Base-by-base conservation (phyloP, 805 yeast species). In the Yarrowia osloensis region DNA sequence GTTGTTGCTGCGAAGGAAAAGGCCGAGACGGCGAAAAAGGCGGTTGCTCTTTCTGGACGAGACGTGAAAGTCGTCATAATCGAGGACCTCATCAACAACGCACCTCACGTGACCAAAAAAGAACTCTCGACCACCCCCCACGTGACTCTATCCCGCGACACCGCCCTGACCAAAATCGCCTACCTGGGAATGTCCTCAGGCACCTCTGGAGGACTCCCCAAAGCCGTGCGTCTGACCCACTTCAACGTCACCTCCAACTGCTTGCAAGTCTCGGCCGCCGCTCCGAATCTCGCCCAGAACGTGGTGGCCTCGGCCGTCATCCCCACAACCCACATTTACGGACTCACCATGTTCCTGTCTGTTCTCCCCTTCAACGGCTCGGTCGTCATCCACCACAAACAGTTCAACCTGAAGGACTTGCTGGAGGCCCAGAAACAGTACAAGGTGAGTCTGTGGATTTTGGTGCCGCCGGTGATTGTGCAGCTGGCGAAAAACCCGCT, bases 201-300 rank as follows among this genome's bases (percentile, higher is more conserved):
- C 15, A 77, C 80, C 11, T 72, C 78, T 11, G 65, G 65, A 8
- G 94, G 95, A 63, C 82, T 86, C 37, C 92, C 95, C 68, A 90
- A 90, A 78, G 95, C 95, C 71, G 96, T 88, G 26, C 85, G 86
- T 21, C 78, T 88, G 69, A 82, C 85, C 35, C 94, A 89, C 70
- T 75, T 74, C 55, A 87, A 86, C 70, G 81, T 85, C 17, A 78
- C 77, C 13, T 73, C 81, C 24, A 80, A 80, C 67, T 71, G 75
- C 2, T 55, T 70, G 85, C 85, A 49, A 19, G 49, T 63, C 69
- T 81, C 84, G 9, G 78, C 77, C 13, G 66, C 66, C 0, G 66
- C 66, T 11, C 66, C 66, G n/a, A 61, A 61, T 26, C 33, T 61
- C 15, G 54, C 54, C 13, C 33, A 22, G 7, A 44, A 73, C 80